phyloP scores from a whole-genome alignment of 1,139 yeast genomes.

The Geotrichum reessii region DNA sequence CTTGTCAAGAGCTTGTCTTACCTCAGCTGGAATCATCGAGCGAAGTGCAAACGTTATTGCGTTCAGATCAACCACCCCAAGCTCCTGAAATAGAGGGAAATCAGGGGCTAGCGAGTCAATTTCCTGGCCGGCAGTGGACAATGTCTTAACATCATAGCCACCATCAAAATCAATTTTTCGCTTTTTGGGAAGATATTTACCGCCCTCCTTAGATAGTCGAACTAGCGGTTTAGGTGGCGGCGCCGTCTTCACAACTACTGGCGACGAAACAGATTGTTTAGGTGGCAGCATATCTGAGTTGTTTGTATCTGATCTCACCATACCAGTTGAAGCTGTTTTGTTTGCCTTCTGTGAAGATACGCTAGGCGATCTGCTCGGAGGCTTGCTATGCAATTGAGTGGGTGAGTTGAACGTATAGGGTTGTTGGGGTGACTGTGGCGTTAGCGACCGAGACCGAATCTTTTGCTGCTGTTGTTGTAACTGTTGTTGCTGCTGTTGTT shows the following conservation, averaged over 20 bases:
- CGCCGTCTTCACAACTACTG: neutral
- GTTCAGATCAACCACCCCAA: constrained; percentile 75
- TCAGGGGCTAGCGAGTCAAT: constrained; percentile 79
- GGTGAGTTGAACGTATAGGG: neutral
- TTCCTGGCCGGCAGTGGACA: constrained; percentile 71
- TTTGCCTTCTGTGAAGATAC: neutral
- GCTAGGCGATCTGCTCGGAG: constrained; percentile 4
- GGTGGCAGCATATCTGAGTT: constrained; percentile 16
- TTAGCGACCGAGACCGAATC: constrained; percentile 7
- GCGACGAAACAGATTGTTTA: constrained; percentile 11
- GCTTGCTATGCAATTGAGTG: neutral
- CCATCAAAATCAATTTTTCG: constrained; percentile 52
- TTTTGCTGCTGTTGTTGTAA: constrained; percentile 2
- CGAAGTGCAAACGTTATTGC: constrained; percentile 73
- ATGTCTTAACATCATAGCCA: constrained; percentile 62
- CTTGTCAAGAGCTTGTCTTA: constrained; percentile 74
- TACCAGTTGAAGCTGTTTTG: neutral
- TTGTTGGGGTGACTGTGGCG: constrained; percentile 12
- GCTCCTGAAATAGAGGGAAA: constrained; percentile 81
- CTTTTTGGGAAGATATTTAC: constrained; percentile 61
- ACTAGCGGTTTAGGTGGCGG: constrained; percentile 21
- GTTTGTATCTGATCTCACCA: constrained; percentile 2
- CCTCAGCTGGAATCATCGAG: constrained; percentile 54
- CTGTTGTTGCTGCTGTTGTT: constrained; percentile 4
- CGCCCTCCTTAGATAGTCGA: constrained; percentile 22